phyloP scores from a whole-genome alignment of 192 early-diverging fungal species.

The Umbelopsis sp. region DNA sequence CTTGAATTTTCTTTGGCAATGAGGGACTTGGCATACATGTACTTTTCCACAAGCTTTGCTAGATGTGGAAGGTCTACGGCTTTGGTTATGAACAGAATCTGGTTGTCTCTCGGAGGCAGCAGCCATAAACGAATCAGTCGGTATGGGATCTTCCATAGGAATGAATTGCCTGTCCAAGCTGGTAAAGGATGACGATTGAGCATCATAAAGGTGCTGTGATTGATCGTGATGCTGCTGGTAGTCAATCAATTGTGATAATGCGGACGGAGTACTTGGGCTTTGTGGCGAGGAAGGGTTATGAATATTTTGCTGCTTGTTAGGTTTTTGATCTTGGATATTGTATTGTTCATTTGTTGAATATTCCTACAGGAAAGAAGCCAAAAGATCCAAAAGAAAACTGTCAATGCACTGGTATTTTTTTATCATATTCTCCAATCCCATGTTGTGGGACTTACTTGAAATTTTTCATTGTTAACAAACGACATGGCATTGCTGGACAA shows the following conservation, averaged over 20 bases:
- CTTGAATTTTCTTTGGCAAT: constrained; percentile 66
- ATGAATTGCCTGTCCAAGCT: constrained; percentile 7
- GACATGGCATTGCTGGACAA: neutral
- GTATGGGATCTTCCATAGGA: constrained; percentile 8
- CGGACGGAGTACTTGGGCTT: constrained; percentile 10
- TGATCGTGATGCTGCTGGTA: constrained; percentile 4
- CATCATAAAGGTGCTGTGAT: constrained; percentile 12
- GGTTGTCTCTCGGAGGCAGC: neutral
- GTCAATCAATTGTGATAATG: constrained; percentile 1
- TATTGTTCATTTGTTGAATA: neutral
- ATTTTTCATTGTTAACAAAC: neutral
- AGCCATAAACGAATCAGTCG: neutral
- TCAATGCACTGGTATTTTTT: too few relatives aligned
- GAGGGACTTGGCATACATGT: constrained; percentile 31
- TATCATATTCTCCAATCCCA: neutral
- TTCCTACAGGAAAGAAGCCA: neutral
- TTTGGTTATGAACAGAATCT: neutral
- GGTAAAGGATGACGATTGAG: neutral
- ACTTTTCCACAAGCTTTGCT: constrained; percentile 9
- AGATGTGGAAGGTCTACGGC: neutral
- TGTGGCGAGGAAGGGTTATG: constrained; percentile 7
- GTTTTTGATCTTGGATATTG: neutral
- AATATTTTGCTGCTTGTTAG: neutral
- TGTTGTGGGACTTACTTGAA: neutral
- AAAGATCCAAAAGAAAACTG: neutral